These are phyloP conservation scores for Lagerstroemia speciosa DNA, from an alignment of 345 rosid genomes.

Conservation along the genomic window DNA sequence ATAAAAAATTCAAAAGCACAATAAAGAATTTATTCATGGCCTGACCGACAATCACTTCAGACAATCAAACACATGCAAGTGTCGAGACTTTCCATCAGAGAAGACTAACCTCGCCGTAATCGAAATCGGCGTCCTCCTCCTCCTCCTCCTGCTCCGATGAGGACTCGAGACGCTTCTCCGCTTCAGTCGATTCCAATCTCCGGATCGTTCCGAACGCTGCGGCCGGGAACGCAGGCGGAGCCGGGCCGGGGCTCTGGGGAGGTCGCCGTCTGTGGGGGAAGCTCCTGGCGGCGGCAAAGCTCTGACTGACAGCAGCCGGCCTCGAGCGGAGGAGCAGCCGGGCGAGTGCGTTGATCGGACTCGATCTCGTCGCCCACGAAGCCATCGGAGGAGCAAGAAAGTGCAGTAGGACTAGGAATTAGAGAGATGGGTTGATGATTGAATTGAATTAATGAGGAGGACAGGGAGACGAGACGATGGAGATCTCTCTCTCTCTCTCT, in stretches of 20 bases:
- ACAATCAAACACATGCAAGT: background rate
- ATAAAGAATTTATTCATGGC: background rate
- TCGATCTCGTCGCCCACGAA: background rate
- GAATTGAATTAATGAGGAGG: background rate
- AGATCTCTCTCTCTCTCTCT: too few relatives aligned
- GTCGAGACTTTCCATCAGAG: background rate
- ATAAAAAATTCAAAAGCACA: too few relatives aligned
- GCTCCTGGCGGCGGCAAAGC: background rate
- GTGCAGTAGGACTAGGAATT: too few relatives aligned
- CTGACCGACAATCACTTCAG: background rate
- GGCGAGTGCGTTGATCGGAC: background rate
- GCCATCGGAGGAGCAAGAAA: background rate
- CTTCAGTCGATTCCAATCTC: background rate
- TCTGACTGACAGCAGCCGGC: background rate
- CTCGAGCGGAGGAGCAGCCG: background rate
- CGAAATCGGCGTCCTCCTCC: background rate
- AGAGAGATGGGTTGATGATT: too few relatives aligned
- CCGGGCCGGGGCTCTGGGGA: background rate
- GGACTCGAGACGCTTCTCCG: background rate
- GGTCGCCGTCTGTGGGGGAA: background rate
- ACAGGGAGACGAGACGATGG: background rate
- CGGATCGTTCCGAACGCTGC: background rate
- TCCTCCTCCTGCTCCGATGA: background rate
- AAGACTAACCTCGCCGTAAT: constrained; percentile 1
- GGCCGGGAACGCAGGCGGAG: too few relatives aligned